Base-by-base conservation (phyloP, 768 basidiomycete genomes). In the Rhodotorula sphaerocarpa region DNA sequence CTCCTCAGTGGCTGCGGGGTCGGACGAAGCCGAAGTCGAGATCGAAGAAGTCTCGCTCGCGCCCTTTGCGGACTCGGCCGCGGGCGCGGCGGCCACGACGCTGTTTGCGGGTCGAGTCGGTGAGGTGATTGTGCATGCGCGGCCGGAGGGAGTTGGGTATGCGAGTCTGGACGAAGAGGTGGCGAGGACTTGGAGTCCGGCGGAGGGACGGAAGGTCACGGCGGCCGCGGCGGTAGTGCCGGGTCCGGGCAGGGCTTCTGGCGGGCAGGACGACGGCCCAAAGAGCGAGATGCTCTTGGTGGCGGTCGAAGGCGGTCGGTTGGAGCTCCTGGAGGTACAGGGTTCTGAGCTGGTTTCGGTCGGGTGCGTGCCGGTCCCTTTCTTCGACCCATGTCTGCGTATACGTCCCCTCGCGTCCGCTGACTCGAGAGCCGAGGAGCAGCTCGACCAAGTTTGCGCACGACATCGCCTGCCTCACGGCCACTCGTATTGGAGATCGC, bases 381-480 rank as follows among this genome's bases (percentile, higher is more conserved):
- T 21, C 28, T 28, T 30, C 27, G 2, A 23, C n/a, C 5, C 1
- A 2, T n/a, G n/a, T n/a, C n/a, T n/a, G n/a, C n/a, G n/a, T n/a
- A n/a, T n/a, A n/a, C n/a, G n/a, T n/a, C n/a, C n/a, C n/a, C n/a
- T n/a, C n/a, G 11, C 4, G 5, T 1, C 6, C 14, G 16, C 51
- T 43, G 30, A 27, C 16, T 14, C 1, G 5, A 6, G 20, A 5
- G 9, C 1, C 5, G 9, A 5, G 12, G 0, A 21, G 9, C 50
- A 70, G 67, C 18, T 18, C 52, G 2, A 27, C 50, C 7, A 41
- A 59, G 14, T 72, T 74, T 46, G 59, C 55, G 12, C 53, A 66
- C 43, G 86, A 90, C 70, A 82, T 90, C 55, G 86, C 88, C 15
- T 81, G 85, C 0, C 75, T 91, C 39, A 84, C 85, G 0, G 83